Percentiles rank a stretch among this genome's conserved stretches.
Evolutionary conservation across 768 basidiomycete genomes (phyloP).

Genomic region (Trametes elegans): DNA sequence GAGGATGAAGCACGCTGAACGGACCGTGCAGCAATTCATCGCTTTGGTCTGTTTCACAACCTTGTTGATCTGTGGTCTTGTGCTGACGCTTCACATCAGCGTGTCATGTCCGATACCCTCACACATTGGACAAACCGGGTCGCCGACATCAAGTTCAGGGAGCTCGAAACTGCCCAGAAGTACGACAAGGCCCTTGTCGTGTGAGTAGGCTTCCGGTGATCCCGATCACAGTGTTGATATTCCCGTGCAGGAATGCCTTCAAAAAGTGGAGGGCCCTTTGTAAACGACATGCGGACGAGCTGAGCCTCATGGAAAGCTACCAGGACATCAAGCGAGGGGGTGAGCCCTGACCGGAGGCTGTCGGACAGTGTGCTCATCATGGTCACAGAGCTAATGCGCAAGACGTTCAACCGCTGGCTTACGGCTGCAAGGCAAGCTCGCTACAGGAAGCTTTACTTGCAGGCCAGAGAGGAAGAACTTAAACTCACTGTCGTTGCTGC

Average conservation of each 20-base stretch:
- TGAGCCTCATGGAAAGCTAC: conserved; percentile 83
- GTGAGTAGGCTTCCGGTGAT: conserved; percentile 30
- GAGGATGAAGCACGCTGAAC: conserved; percentile 44
- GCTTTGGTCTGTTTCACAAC: conserved; percentile 36
- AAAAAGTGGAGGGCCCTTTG: conserved; percentile 66
- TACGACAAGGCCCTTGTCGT: conserved; percentile 36
- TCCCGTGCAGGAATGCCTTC: conserved; percentile 48
- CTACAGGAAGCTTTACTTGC: conserved; percentile 58
- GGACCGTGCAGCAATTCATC: conserved; percentile 37
- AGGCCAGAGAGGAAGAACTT: conserved; percentile 62
- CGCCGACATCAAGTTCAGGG: conserved; percentile 70
- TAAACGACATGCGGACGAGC: conserved; percentile 63
- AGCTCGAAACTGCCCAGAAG: conserved; percentile 59
- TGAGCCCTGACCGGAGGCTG: conserved; percentile 19
- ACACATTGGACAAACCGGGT: conserved; percentile 69
- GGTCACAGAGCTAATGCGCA: conserved; percentile 58
- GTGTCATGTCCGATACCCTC: conserved; percentile 47
- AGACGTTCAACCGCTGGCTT: conserved; percentile 71
- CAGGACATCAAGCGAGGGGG: conserved; percentile 80
- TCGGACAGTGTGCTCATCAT: background rate
- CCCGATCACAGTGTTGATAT: background rate
- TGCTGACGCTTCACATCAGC: conserved; percentile 36
- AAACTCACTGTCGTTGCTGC: conserved; percentile 46
- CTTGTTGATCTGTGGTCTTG: background rate
- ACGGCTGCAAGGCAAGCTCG: conserved; percentile 54